A percentile compares a stretch with the other conserved stretches of the same genome.
These are phyloP conservation scores for Euphorbia peplus DNA, from an alignment of 345 rosid species.

Conservation along the genomic window DNA sequence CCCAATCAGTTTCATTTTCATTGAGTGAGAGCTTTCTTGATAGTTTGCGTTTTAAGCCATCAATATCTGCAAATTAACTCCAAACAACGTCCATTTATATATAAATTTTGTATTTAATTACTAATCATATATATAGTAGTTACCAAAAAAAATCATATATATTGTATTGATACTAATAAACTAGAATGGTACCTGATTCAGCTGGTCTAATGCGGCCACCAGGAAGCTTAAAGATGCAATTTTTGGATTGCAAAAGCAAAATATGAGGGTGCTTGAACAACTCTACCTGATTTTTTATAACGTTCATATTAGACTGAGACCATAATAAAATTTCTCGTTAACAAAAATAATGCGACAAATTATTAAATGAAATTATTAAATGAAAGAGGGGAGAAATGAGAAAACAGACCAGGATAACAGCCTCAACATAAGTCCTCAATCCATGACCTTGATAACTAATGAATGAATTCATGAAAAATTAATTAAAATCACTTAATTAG, in stretches of 20 bases:
- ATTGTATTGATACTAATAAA: background rate
- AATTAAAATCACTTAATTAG: background rate
- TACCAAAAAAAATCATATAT: too few species aligned
- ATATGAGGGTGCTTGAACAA: conserved; percentile 86
- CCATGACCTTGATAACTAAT: conserved; percentile 66
- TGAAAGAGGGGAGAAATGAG: background rate
- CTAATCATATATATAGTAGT: background rate
- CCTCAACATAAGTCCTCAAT: conserved; percentile 77
- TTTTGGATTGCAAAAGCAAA: conserved; percentile 62
- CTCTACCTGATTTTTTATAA: conserved; percentile 67
- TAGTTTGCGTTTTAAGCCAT: conserved; percentile 77
- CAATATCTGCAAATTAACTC: conserved; percentile 41
- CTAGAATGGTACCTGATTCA: conserved; percentile 57
- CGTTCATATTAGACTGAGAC: too few species aligned
- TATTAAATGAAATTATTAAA: too few species aligned
- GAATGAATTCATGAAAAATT: too few species aligned
- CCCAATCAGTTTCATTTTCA: conserved; percentile 51
- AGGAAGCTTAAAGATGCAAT: conserved; percentile 71
- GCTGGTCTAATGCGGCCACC: conserved; percentile 79
- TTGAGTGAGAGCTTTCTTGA: conserved; percentile 53
- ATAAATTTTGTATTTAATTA: too few species aligned
- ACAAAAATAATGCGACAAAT: too few species aligned
- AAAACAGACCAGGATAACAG: conserved; percentile 66
- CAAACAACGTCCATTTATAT: too few species aligned
- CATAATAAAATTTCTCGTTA: too few species aligned